Conservation (phyloP, 169 alveolate species). For the Cryptosporidium muris region DNA sequence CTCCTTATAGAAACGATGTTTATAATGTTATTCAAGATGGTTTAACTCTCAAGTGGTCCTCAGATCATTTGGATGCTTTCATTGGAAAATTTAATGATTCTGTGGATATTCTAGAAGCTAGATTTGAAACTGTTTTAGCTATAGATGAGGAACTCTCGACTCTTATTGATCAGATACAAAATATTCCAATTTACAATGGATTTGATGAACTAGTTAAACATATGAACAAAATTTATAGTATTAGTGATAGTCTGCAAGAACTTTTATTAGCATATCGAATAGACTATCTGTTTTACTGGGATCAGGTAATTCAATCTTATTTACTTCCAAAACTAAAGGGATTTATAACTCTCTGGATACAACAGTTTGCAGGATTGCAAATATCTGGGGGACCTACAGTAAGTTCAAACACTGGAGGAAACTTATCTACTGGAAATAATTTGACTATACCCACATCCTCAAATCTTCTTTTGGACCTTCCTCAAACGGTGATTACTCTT, state of each 20-base stretch:
- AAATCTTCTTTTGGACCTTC: neutral
- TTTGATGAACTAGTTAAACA: slow-evolving; percentile 34
- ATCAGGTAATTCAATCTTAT: slow-evolving; percentile 38
- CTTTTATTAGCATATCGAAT: slow-evolving; percentile 38
- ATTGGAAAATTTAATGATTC: slow-evolving; percentile 74
- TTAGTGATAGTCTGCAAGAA: slow-evolving; percentile 9
- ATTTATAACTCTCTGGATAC: slow-evolving; percentile 33
- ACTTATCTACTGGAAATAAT: neutral
- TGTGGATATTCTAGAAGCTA: slow-evolving; percentile 76
- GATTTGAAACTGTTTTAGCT: slow-evolving; percentile 76
- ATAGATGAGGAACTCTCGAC: slow-evolving; percentile 58
- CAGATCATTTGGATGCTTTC: slow-evolving; percentile 75
- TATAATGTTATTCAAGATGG: slow-evolving; percentile 77
- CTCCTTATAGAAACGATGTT: slow-evolving; percentile 42
- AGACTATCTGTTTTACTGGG: slow-evolving; percentile 49
- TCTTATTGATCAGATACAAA: slow-evolving; percentile 38
- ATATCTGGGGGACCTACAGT: slow-evolving; percentile 5
- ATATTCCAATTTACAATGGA: slow-evolving; percentile 23
- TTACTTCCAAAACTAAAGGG: slow-evolving; percentile 43
- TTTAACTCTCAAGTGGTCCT: slow-evolving; percentile 75
- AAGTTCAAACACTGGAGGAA: neutral
- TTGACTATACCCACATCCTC: neutral
- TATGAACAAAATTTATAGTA: slow-evolving; percentile 3
- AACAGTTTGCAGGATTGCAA: neutral
- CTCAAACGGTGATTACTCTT: slow-evolving; percentile 2